Evolutionary conservation across 495 filamentous ascomycete genomes (phyloP).

Genomic region (Clavariopsis aquatica): DNA sequence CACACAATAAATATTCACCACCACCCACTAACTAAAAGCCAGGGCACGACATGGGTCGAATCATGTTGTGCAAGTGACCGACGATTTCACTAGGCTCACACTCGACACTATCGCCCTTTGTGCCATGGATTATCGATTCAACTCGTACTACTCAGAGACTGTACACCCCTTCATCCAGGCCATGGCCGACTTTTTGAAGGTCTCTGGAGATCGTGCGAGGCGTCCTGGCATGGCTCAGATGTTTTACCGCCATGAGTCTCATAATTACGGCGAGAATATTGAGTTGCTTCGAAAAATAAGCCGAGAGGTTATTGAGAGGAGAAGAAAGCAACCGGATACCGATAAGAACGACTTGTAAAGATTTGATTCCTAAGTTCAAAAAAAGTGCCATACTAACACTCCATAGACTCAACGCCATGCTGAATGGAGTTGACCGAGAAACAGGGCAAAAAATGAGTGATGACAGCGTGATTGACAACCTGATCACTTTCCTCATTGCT

Average conservation of each 20-base stretch:
- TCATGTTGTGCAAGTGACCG: slow-evolving; percentile 37
- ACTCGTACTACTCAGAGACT: slow-evolving; percentile 40
- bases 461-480: slow-evolving; percentile 39
- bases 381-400: not conserved
- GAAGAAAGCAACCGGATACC: slow-evolving; percentile 33
- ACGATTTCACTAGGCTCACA: slow-evolving; percentile 42
- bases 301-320: slow-evolving; percentile 30
- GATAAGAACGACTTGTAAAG: slow-evolving; percentile 38
- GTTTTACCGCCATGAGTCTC: slow-evolving; percentile 35
- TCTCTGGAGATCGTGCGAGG: slow-evolving; percentile 29
- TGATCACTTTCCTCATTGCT: slow-evolving; percentile 41
- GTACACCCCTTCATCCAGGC: slow-evolving; percentile 34
- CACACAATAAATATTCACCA: not conserved
- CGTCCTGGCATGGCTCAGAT: slow-evolving; percentile 24
- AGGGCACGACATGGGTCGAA: slow-evolving; percentile 38
- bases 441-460: slow-evolving; percentile 39
- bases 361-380: not conserved
- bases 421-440: slow-evolving; percentile 38
- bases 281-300: slow-evolving; percentile 39
- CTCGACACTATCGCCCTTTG: slow-evolving; percentile 42
- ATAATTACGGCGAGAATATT: slow-evolving; percentile 35
- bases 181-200: slow-evolving; percentile 38
- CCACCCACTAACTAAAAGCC: not conserved
- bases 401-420: slow-evolving; percentile 39
- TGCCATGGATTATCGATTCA: slow-evolving; percentile 44